Evolutionary conservation across 2,329 filamentous ascomycete genomes (phyloP), one percentile per base, ranked within the genome.

Genomic region (Penicillium freii): DNA sequence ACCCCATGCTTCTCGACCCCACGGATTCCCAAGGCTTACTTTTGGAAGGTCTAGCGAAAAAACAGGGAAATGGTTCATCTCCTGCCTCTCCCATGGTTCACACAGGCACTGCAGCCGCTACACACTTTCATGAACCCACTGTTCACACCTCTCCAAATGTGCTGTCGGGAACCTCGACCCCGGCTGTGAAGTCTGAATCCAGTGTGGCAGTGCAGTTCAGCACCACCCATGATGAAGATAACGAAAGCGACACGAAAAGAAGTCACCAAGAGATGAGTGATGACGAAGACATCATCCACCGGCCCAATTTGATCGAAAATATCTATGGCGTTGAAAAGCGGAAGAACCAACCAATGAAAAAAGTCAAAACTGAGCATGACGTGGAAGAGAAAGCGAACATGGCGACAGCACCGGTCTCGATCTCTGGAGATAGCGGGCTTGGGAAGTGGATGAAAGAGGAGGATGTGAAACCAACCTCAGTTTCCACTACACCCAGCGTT

Each of bases 281-380:
- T 21, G 66, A 72, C 46, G 69, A 66, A 46, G 69, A 66, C 23
- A 61, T 54, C 8, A 56, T 62, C 31, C 64, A 62, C n/a, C 66
- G 67, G 19, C 58, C 65, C 15, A 69, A 62, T 43, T 54, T 92
- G 77, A 84, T 96, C 45, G 90, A 95, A 72, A 83, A 85, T 33
- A 80, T 92, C 70, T 90, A 92, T 71, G 87, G 88, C 63, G 84
- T 95, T 15, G 83, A 90, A 63, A 82, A 87, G 51, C 88, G 92
- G 27, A 78, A 79, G 66, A 78, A 69, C 61, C 80, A 72, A 69
- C 84, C 89, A 21, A 77, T 81, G 29, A 93, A 93, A 75, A 86
- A 86, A 51, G 76, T 85, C 52, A 92, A 86, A 69, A 73, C 83
- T 39, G 62, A 29, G 19, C 47, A 71, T 9, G 77, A 81, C 15